Evolutionary conservation across 2,329 filamentous ascomycete genomes (phyloP), one percentile per base, ranked within the genome.

Genomic region (Penicillium sp.): DNA sequence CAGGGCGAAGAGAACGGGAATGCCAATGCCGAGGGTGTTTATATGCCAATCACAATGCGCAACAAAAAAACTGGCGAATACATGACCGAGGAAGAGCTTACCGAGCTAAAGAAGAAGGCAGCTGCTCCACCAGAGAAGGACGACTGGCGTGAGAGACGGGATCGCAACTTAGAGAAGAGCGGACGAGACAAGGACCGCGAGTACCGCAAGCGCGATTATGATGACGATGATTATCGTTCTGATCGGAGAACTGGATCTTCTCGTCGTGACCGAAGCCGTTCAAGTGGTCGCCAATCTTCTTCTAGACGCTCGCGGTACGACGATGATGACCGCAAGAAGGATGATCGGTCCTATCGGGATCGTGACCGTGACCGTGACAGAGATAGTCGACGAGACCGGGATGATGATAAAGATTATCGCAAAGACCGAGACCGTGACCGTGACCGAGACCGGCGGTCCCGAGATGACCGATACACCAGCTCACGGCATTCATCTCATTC

Each of bases 31-130:
- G 73, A 78, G 43, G 77, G 79, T 48, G 76, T 82, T 6, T 88
- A 87, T 67, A 85, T 83, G 61, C 86, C 86, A 0, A 77, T 89
- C 2, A 73, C 85, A 51, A 75, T 88, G 71, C 76, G 79, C 53
- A 86, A 86, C 67, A 85, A 82, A 64, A 77, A 77, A 58, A 88
- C 85, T 0, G 85, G 85, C 12, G 82, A 87, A 72, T 75, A 80
- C 49, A 77, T 86, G 35, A 85, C 83, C 0, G 84, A 87, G 69
- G 83, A 86, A 53, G 85, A 87, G 64, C 71, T 86, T 15, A 78
- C 83, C 61, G 72, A 71, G 54, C 72, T 79, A 59, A 71, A 81
- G 46, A 81, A 82, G 64, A 74, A 78, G 41, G 73, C 47, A 8
- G 42, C 79, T 54, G 79, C 69, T 18, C 76, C 77, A 57, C 73